Base-by-base conservation (phyloP, 2,329 filamentous ascomycete genomes). In the Aspergillus unguis region DNA sequence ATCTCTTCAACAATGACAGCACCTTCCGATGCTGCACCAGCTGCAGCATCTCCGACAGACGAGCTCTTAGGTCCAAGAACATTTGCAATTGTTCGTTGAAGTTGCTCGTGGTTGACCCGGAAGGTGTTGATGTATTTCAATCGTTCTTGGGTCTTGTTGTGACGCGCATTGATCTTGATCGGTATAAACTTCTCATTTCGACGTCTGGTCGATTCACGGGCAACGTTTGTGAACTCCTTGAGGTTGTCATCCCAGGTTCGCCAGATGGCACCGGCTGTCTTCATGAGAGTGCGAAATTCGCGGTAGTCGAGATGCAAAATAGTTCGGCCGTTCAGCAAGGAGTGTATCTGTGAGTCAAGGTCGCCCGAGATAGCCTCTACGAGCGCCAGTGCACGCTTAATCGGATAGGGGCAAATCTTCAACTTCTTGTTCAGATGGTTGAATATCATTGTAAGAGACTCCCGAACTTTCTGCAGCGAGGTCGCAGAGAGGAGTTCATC, bases 141-240 rank as follows among this genome's bases (percentile, higher is more conserved):
- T 40, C 94, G 85, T 57, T 94, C 87, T 71, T 97, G 91, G 27
- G 94, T 88, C 69, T 92, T 88, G 36, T 84, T 86, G 69, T 99
- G 94, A 63, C 89, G 87, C 56, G 91, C 88, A 59, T 80, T 83
- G 69, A 99, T 92, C 76, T 97, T 97, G 78, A 99, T 97, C 4
- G 92, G 92, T 59, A 99, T 96, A 71, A 99, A 99, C 70, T 95
- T 96, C 71, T 97, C 95, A 65, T 96, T 95, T 62, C 94, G 85
- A 62, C 92, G 87, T 59, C 92, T 84, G 3, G 90, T 96, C 5
- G 95, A 91, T 66, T 99, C 95, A 74, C 94, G 89, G 32, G 94
- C 92, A 58, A 97, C 90, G 62, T 96, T 96, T 11, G 92, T 97
- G 67, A 99, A 99, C 63, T 97, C 94, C 71, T 97, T 97, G 67